Conservation (phyloP, 805 yeast species). For the Candida incommunis region DNA sequence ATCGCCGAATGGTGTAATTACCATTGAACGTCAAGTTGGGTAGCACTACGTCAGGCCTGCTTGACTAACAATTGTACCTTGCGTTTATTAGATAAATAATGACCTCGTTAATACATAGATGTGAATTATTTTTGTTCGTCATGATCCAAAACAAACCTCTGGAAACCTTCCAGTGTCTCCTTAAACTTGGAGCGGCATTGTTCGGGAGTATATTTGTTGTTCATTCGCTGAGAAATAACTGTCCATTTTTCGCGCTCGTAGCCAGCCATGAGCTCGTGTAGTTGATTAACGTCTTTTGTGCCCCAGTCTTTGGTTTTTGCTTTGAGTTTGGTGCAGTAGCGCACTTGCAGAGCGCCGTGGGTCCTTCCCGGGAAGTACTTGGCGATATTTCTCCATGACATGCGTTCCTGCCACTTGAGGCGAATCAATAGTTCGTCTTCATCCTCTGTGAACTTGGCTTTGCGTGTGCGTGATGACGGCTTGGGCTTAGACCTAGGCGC, state of each 20-base stretch:
- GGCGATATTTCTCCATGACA: constrained; percentile 76
- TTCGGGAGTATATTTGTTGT: constrained; percentile 9
- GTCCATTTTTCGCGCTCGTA: constrained; percentile 15
- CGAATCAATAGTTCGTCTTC: constrained; percentile 16
- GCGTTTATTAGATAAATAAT: too few relatives aligned
- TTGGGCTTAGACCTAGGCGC: too few relatives aligned
- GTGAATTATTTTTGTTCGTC: too few relatives aligned
- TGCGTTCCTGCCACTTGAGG: constrained; percentile 56
- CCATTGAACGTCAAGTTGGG: too few relatives aligned
- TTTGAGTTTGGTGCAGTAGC: constrained; percentile 17
- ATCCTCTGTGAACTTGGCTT: constrained; percentile 14
- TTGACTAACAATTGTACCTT: too few relatives aligned
- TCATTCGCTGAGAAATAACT: constrained; percentile 10
- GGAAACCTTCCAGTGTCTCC: background rate
- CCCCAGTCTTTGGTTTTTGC: background rate
- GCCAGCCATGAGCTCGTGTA: constrained; percentile 9
- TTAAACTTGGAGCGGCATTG: constrained; percentile 9
- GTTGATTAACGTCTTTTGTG: constrained; percentile 5
- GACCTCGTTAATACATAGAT: too few relatives aligned
- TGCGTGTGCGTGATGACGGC: too few relatives aligned
- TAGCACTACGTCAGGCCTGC: too few relatives aligned
- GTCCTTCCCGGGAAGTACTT: constrained; percentile 60
- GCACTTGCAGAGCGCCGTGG: constrained; percentile 69
- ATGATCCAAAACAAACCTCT: too few relatives aligned
- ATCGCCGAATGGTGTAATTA: too few relatives aligned